A percentile compares a stretch with the other conserved stretches of the same genome.
Evolutionary conservation across 1,284 basidiomycete genomes (phyloP).

Genomic region (Quambalaria eucalypti): DNA sequence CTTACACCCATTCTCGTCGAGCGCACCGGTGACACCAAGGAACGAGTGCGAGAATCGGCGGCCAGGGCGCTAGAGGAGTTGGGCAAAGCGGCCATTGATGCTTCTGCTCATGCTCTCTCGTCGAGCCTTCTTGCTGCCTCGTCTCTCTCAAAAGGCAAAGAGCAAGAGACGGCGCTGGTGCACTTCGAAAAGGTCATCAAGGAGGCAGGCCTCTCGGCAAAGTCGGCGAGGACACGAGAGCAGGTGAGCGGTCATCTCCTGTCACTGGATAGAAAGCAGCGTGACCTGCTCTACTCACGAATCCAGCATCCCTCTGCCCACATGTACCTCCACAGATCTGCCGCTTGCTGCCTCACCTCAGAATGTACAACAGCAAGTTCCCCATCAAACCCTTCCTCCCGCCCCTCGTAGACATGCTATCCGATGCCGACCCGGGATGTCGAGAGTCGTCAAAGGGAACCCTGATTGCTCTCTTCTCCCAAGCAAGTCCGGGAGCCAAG

Average conservation of each 20-base stretch:
- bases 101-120: conserved; percentile 39
- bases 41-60: conserved; percentile 64
- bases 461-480: conserved; percentile 73
- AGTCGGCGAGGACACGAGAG: conserved; percentile 57
- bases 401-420: conserved; percentile 69
- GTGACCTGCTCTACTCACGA: background rate
- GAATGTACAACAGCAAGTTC: conserved; percentile 50
- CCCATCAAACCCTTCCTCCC: conserved; percentile 75
- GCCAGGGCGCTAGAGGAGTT: conserved; percentile 64
- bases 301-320: no score
- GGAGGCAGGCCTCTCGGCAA: conserved; percentile 67
- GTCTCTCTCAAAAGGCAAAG: conserved; percentile 58
- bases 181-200: conserved; percentile 66
- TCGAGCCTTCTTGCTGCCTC: conserved; percentile 47
- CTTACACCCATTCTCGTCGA: conserved; percentile 67
- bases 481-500: conserved; percentile 69
- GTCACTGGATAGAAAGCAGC: background rate
- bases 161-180: conserved; percentile 63
- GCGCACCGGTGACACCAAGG: conserved; percentile 67
- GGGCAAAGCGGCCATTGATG: conserved; percentile 62
- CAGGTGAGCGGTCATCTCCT: conserved; percentile 56
- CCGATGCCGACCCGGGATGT: conserved; percentile 82
- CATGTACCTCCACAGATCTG: conserved; percentile 5
- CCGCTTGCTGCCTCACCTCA: conserved; percentile 16
- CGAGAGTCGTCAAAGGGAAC: conserved; percentile 73